Evolutionary conservation across 371 early-diverging fungal genomes (phyloP).

Genomic region (Mucor lusitanicus): DNA sequence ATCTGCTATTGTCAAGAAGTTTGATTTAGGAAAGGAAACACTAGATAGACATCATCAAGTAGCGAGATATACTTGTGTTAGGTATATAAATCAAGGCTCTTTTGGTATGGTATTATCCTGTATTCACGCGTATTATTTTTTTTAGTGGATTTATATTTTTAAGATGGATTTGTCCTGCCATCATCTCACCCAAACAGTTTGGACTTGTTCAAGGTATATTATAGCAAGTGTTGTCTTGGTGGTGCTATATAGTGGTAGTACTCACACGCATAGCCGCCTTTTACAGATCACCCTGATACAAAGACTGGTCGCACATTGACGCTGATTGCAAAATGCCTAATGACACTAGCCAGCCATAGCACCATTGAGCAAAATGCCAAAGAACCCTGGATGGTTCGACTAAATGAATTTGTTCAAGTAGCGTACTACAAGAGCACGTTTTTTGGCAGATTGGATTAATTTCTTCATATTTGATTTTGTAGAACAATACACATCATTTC

Average conservation of each 20-base stretch:
- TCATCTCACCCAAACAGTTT: constrained; percentile 82
- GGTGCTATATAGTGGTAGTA: no score
- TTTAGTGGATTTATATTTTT: constrained; percentile 81
- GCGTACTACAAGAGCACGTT: neutral
- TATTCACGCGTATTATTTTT: neutral
- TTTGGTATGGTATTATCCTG: neutral
- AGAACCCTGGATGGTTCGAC: constrained; percentile 78
- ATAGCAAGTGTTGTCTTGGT: no score
- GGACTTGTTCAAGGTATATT: constrained; percentile 67
- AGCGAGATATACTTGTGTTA: constrained; percentile 52
- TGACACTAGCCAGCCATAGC: constrained; percentile 70
- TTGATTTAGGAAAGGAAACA: constrained; percentile 24
- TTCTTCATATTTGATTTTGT: constrained; percentile 4
- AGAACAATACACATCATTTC: constrained; percentile 37
- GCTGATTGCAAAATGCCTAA: constrained; percentile 79
- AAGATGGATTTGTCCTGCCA: constrained; percentile 83
- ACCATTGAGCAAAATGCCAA: constrained; percentile 72
- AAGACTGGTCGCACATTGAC: constrained; percentile 71
- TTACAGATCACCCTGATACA: constrained; percentile 62
- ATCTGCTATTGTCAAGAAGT: constrained; percentile 31
- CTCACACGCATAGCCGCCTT: neutral
- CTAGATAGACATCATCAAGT: constrained; percentile 27
- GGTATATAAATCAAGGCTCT: constrained; percentile 21
- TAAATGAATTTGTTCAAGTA: constrained; percentile 62
- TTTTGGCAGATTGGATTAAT: constrained; percentile 4